Conservation (phyloP, 192 early-diverging fungal genomes). For the Funneliformis geosporum region DNA sequence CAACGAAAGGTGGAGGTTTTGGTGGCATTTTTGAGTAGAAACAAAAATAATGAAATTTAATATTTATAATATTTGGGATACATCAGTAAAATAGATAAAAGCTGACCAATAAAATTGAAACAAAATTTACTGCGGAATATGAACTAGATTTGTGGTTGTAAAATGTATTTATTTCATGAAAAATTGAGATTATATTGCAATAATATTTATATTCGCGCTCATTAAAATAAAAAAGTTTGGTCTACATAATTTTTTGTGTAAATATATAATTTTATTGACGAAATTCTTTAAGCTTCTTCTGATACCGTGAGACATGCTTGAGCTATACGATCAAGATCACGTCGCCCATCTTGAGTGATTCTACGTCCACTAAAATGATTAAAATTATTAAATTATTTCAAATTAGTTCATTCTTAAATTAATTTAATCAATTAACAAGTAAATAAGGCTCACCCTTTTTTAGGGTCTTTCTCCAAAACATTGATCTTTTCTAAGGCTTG, state of each 20-base stretch:
- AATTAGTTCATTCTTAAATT: neutral
- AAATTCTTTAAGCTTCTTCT: neutral
- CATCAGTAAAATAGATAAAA: too few relatives aligned
- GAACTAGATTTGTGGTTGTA: too few relatives aligned
- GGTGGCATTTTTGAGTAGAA: neutral
- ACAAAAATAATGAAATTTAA: too few relatives aligned
- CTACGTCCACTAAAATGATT: slow-evolving; percentile 74
- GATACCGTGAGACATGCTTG: slow-evolving; percentile 23
- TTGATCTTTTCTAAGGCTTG: slow-evolving; percentile 99
- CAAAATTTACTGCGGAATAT: too few relatives aligned
- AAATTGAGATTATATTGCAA: too few relatives aligned
- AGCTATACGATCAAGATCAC: slow-evolving; percentile 98
- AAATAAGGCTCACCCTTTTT: slow-evolving; percentile 55
- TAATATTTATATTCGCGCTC: neutral
- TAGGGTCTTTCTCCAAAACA: slow-evolving; percentile 89
- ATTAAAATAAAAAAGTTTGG: neutral
- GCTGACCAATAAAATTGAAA: too few relatives aligned
- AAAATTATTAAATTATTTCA: neutral
- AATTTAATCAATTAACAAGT: neutral
- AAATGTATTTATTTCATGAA: too few relatives aligned
- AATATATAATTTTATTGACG: neutral
- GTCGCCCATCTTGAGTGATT: slow-evolving; percentile 95
- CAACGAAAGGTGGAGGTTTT: neutral
- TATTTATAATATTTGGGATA: too few relatives aligned
- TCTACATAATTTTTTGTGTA: neutral